phyloP scores from a whole-genome alignment of 192 early-diverging fungal genomes.

The Oehlia diaphana region DNA sequence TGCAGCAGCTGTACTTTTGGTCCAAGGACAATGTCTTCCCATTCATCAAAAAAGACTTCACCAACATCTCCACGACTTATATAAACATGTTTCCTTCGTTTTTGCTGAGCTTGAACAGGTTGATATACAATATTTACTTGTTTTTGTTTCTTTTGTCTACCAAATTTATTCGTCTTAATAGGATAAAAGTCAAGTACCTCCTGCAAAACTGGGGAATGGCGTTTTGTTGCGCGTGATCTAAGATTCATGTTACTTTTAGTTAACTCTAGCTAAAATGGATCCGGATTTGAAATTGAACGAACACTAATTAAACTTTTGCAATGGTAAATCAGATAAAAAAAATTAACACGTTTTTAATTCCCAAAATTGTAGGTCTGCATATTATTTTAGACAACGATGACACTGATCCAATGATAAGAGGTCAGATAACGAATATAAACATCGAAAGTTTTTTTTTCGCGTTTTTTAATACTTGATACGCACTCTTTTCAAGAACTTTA shows the following conservation, averaged over 20 bases:
- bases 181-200: background rate
- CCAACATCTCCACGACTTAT: conserved; percentile 14
- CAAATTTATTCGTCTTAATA: background rate
- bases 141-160: background rate
- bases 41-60: conserved; percentile 18
- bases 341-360: background rate
- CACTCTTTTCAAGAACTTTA: background rate
- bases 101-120: background rate
- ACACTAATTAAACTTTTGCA: too few relatives aligned
- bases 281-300: too few relatives aligned
- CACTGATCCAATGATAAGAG: background rate
- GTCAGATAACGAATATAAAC: background rate
- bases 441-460: background rate
- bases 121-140: background rate
- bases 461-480: background rate
- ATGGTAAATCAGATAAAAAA: background rate
- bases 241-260: background rate
- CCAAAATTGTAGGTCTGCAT: background rate
- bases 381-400: background rate
- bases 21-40: conserved; percentile 9
- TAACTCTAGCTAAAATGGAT: too few relatives aligned
- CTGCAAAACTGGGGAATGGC: background rate
- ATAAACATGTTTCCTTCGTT: conserved; percentile 6
- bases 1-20: background rate
- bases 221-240: background rate